Percentiles rank a stretch among this genome's conserved stretches.
Evolutionary conservation across 352 stramenopile species (phyloP).

Genomic region (Phytophthora tubulina): DNA sequence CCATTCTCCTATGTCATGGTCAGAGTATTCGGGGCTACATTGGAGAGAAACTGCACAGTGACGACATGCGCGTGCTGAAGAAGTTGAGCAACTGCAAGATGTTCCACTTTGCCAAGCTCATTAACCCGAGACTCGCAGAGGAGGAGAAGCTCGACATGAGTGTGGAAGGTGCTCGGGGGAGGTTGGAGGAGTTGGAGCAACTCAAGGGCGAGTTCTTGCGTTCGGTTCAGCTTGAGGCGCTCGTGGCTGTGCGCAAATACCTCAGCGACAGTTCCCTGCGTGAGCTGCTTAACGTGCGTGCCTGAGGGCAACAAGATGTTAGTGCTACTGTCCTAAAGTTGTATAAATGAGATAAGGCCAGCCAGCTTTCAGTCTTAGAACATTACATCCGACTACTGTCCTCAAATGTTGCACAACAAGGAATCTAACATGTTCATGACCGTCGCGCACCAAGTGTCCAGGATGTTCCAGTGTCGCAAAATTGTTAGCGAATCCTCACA

Average conservation of each 20-base stretch:
- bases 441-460: neutral
- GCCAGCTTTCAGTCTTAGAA: neutral
- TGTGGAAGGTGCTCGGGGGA: constrained; percentile 39
- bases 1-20: constrained; percentile 65
- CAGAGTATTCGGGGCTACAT: constrained; percentile 81
- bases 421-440: neutral
- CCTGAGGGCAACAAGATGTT: constrained; percentile 16
- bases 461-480: neutral
- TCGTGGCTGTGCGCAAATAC: constrained; percentile 80
- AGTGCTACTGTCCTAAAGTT: constrained; percentile 8
- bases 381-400: neutral
- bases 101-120: constrained; percentile 76
- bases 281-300: constrained; percentile 62
- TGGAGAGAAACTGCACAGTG: constrained; percentile 80
- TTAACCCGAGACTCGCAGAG: constrained; percentile 69
- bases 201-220: constrained; percentile 78
- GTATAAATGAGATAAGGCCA: constrained; percentile 1
- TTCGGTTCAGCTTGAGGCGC: constrained; percentile 78
- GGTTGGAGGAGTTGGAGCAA: constrained; percentile 54
- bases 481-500: neutral
- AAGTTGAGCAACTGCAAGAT: constrained; percentile 88
- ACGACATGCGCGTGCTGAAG: constrained; percentile 88
- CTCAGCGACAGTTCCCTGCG: constrained; percentile 74
- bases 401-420: neutral
- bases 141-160: constrained; percentile 61